Evolutionary conservation across 192 early-diverging fungal species (phyloP), one percentile per base, ranked within the genome.

Genomic region (Tieghemiomyces parasiticus): DNA sequence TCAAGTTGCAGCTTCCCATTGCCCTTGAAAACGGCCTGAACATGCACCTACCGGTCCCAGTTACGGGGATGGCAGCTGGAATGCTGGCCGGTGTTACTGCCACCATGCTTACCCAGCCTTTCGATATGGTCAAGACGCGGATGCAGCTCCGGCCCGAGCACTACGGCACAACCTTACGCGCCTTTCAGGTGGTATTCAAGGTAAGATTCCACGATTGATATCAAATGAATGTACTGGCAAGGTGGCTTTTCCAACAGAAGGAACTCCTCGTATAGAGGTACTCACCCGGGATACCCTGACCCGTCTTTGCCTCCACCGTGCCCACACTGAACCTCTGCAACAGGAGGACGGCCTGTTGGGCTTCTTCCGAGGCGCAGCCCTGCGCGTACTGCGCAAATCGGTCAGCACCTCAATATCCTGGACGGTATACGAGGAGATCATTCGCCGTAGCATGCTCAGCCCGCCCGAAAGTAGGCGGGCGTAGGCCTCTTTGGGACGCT

Each of bases 121-220:
- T 96, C 67, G 93, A 96, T 60, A 78, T 94, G 78, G 68, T 93
- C 48, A 92, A 92, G 62, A 96, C 93, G 22, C 77, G 91, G 22
- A 89, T 96, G 77, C 93, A 96, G 61, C 70, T 96, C 33, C 83
- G 86, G 32, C 91, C 91, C 35, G 54, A 60, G 2, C 74, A 80
- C 38, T 93, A 94, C 67, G 63, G 49, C 51, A 81, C 78, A 29
- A 62, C 73, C 10, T 62, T 68, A 25, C 71, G 73, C 38, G 68
- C 71, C 0, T 74, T 76, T 12, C 60, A 60, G 25, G 76, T 75
- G 61, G 70, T 83, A 0, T 61, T 75, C 10, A 28, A 53, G 67
- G 81, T 80, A 74, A 62, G 68, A 26, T 12, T 22, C 33, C 0
- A 22, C 35, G 3, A 59, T 45, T 42, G 2, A 13, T 12, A 13